A percentile compares a stretch with the other conserved stretches of the same genome.
Conservation (phyloP, 2,329 filamentous ascomycete species). For the Colletotrichum theobromicola region DNA sequence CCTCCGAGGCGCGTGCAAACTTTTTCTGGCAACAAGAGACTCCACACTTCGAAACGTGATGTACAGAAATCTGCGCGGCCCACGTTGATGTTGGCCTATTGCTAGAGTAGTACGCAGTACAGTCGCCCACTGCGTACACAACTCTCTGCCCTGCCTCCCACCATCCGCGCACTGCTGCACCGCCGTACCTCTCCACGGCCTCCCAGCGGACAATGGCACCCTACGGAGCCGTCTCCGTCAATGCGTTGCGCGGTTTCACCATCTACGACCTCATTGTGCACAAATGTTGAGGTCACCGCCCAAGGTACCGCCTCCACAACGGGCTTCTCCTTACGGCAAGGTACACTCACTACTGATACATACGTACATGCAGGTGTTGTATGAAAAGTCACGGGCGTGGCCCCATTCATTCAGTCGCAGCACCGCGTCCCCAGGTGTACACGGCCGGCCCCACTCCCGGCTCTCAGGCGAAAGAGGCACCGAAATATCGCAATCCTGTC, state of each 20-base stretch:
- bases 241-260: not conserved
- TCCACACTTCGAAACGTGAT: constrained; percentile 1
- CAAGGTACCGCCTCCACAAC: not conserved
- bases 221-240: not conserved
- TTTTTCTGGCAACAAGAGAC: not conserved
- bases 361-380: not conserved
- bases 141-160: not conserved
- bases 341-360: no score
- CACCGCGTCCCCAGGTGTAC: not conserved
- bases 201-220: not conserved
- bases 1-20: constrained; percentile 14
- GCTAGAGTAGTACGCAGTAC: not conserved
- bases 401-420: not conserved
- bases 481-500: constrained; percentile 17
- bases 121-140: not conserved
- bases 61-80: not conserved
- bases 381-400: not conserved
- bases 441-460: not conserved
- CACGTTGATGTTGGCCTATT: not conserved
- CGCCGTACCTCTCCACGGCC: not conserved
- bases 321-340: not conserved
- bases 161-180: not conserved
- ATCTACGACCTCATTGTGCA: not conserved
- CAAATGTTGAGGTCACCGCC: not conserved
- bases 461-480: not conserved